Evolutionary conservation across 2,329 filamentous ascomycete species (phyloP).

Genomic region (Bretziella fagacearum): DNA sequence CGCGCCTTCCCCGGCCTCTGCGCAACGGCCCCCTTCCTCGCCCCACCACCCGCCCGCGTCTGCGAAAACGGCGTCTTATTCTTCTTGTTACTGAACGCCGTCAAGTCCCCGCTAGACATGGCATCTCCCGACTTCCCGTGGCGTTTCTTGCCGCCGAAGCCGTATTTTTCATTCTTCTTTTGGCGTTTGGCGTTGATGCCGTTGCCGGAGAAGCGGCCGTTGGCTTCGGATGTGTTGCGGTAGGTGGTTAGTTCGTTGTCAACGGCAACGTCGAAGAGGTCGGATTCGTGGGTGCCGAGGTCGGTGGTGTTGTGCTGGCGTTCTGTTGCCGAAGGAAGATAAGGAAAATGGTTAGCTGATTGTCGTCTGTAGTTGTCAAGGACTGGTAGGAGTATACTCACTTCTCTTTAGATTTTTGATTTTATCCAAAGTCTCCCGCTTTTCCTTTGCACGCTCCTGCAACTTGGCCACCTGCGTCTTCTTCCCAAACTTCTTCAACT

Average conservation of each 20-base stretch:
- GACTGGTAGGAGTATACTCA: constrained; percentile 32
- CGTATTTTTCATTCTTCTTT: constrained; percentile 91
- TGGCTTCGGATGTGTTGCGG: constrained; percentile 23
- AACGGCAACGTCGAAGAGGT: constrained; percentile 81
- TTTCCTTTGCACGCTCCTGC: constrained; percentile 83
- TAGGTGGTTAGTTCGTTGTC: constrained; percentile 42
- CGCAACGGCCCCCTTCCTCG: constrained; percentile 8
- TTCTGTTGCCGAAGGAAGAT: constrained; percentile 38
- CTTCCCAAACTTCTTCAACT: constrained; percentile 98
- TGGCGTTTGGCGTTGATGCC: constrained; percentile 54
- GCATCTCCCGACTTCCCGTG: constrained; percentile 84
- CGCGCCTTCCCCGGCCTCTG: constrained; percentile 15
- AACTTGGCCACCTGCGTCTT: constrained; percentile 92
- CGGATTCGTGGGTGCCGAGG: constrained; percentile 53
- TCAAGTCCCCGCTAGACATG: constrained; percentile 61
- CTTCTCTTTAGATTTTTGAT: constrained; percentile 91
- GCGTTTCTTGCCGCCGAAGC: constrained; percentile 91
- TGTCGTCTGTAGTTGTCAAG: constrained; percentile 3
- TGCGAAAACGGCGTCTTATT: constrained; percentile 15
- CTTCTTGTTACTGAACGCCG: constrained; percentile 61
- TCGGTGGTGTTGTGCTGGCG: constrained; percentile 53
- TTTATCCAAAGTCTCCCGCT: constrained; percentile 86
- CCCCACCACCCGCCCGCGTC: constrained; percentile 11
- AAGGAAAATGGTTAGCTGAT: constrained; percentile 20
- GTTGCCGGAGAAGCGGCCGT: constrained; percentile 23